Percentiles rank a stretch among this genome's conserved stretches.
Evolutionary conservation across 2,329 filamentous ascomycete genomes (phyloP).

Genomic region (Cadophora sp.): DNA sequence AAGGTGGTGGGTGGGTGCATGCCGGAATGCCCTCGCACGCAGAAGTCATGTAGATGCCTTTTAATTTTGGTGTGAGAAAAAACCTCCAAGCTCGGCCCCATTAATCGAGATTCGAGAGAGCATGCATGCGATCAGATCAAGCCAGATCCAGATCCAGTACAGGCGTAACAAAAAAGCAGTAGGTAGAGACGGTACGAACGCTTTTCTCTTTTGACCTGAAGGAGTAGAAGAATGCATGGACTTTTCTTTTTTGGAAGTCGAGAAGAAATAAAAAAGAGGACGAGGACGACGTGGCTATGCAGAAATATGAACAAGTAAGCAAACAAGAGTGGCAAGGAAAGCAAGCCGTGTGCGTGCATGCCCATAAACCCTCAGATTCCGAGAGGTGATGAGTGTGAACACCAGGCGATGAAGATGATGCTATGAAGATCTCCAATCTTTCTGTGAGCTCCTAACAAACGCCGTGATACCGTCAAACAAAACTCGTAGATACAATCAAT

Average conservation of each 20-base stretch:
- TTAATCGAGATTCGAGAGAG: constrained; percentile 13
- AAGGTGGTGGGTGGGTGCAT: neutral
- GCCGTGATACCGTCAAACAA: constrained; percentile 44
- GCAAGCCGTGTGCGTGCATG: constrained; percentile 37
- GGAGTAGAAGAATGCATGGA: constrained; percentile 7
- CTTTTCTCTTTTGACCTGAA: constrained; percentile 8
- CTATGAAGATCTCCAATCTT: constrained; percentile 43
- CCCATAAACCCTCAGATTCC: constrained; percentile 18
- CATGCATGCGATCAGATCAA: neutral
- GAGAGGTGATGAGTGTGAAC: constrained; percentile 30
- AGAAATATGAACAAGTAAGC: constrained; percentile 43
- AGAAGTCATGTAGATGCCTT: constrained; percentile 14
- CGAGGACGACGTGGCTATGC: constrained; percentile 35
- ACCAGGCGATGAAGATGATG: constrained; percentile 35
- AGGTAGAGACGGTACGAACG: constrained; percentile 2
- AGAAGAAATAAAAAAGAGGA: constrained; percentile 8
- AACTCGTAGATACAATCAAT: constrained; percentile 34
- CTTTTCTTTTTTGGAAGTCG: constrained; percentile 11
- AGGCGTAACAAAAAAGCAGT: constrained; percentile 3
- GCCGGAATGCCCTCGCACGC: neutral
- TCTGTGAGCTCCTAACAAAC: constrained; percentile 44
- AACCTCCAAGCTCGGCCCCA: neutral
- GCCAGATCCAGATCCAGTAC: neutral
- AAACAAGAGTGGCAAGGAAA: constrained; percentile 38
- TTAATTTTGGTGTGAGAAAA: constrained; percentile 9